Conservation (phyloP, 768 basidiomycete genomes). For the Cubamyces sp. region DNA sequence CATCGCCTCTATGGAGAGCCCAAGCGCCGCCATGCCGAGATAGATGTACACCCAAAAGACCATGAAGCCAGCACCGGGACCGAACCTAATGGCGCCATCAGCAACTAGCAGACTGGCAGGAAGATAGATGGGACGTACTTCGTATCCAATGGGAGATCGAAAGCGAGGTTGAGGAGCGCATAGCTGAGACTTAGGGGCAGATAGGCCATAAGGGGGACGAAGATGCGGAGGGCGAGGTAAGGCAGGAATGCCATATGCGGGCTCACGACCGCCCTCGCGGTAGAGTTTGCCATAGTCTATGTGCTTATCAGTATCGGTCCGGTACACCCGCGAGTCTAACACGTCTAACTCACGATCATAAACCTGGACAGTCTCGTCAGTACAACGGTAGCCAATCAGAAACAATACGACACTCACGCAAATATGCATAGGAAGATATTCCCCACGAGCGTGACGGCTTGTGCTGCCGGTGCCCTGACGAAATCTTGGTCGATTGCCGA, state of each 20-base stretch:
- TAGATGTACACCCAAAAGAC: conserved; percentile 38
- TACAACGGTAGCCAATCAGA: neutral
- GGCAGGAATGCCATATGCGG: conserved; percentile 42
- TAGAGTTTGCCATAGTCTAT: conserved; percentile 38
- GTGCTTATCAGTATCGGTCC: conserved; percentile 2
- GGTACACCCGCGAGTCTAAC: neutral
- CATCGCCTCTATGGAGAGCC: conserved; percentile 40
- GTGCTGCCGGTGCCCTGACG: conserved; percentile 38
- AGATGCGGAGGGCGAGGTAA: conserved; percentile 41
- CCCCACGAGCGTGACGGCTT: conserved; percentile 49
- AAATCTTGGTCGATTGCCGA: neutral
- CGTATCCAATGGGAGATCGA: conserved; percentile 45
- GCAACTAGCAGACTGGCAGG: neutral
- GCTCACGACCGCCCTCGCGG: conserved; percentile 36
- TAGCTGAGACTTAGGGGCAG: conserved; percentile 45
- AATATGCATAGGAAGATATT: conserved; percentile 39
- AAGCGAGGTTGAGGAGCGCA: conserved; percentile 48
- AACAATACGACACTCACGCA: conserved; percentile 28
- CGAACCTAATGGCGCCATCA: conserved; percentile 11
- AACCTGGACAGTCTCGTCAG: conserved; percentile 25
- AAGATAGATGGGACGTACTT: conserved; percentile 30
- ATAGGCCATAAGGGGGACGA: conserved; percentile 41
- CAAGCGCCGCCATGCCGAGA: conserved; percentile 39
- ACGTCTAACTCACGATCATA: conserved; percentile 26
- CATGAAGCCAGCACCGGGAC: conserved; percentile 33